Base-by-base conservation (phyloP, 2,329 filamentous ascomycete genomes). In the Venturia aucupariae region DNA sequence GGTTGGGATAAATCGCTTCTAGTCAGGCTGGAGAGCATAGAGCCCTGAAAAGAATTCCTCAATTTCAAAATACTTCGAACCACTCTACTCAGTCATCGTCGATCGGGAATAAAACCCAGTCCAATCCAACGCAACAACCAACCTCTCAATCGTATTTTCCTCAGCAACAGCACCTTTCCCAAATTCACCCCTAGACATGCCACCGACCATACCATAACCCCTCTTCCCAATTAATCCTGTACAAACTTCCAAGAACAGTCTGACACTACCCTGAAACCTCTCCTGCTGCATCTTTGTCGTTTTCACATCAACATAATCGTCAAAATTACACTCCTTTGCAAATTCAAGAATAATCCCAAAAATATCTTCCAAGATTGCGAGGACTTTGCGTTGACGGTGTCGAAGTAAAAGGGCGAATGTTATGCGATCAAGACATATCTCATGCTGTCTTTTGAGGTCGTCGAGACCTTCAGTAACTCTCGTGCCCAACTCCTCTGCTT, bases 361-460 rank as follows among this genome's bases (percentile, higher is more conserved):
- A 1, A 93, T 89, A 22, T 89, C 87, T 66, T 95, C 89, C 0
- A 96, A 77, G 0, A 95, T 76, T 46, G 82, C 83, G 67, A 92
- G 79, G 0, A 92, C 84, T 1, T 90, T 87, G 65, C 85, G 81
- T 72, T 96, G 91, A 42, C 89, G 81, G 70, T 89, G 90, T 65
- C 89, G 83, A 2, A 96, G 77, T 17, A 96, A 81, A 0, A 94
- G 77, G 0, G 85, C 84, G 67, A 86, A 84, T 77, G 92, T 84
- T 59, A 95, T 91, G 61, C 85, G 81, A 71, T 95, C 88, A 1
- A 96, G 80, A 8, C 87, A 83, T 41, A 83, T 79, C 67, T 92
- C 87, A 69, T 96, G 91, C 30, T 86, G 83, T 54, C 85, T 82
- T 27, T 87, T 81, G 15, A 96, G 76, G 51, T 83, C 80, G 46